phyloP scores from a whole-genome alignment of 305 asterid genomes.

The Fraxinus velutina region DNA sequence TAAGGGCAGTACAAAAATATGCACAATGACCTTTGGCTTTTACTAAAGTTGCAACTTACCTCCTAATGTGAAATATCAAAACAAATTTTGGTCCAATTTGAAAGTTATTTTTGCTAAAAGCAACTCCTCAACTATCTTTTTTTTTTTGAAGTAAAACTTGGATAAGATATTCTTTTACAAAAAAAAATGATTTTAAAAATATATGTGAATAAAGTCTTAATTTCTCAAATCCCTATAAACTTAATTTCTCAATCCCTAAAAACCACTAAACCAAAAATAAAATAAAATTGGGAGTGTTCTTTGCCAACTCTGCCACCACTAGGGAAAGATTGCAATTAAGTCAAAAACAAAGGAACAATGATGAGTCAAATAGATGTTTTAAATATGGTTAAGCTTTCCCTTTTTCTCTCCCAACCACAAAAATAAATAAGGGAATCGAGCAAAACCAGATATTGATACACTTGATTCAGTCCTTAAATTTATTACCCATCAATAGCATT shows the following conservation, averaged over 20 bases:
- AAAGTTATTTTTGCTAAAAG: background rate
- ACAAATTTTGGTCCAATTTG: background rate
- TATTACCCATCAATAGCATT: slow-evolving; percentile 63
- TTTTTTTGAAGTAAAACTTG: background rate
- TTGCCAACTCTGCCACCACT: background rate
- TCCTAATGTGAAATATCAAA: background rate
- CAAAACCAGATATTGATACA: slow-evolving; percentile 15
- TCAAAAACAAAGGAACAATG: background rate
- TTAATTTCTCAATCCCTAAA: background rate
- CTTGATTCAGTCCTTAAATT: slow-evolving; percentile 19
- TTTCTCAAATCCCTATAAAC: background rate
- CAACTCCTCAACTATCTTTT: background rate
- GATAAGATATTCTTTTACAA: background rate
- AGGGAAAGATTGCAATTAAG: background rate
- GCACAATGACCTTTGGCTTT: background rate
- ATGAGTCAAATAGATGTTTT: background rate
- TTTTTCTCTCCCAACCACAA: slow-evolving; percentile 19
- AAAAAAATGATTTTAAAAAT: background rate
- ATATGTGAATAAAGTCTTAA: background rate
- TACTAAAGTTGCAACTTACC: background rate
- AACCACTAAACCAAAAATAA: background rate
- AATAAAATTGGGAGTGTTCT: background rate
- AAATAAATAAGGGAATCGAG: slow-evolving; percentile 3
- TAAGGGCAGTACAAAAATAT: background rate
- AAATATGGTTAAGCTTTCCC: background rate